phyloP scores from a whole-genome alignment of 768 basidiomycete genomes.

The Clitopilus passeckerianus region DNA sequence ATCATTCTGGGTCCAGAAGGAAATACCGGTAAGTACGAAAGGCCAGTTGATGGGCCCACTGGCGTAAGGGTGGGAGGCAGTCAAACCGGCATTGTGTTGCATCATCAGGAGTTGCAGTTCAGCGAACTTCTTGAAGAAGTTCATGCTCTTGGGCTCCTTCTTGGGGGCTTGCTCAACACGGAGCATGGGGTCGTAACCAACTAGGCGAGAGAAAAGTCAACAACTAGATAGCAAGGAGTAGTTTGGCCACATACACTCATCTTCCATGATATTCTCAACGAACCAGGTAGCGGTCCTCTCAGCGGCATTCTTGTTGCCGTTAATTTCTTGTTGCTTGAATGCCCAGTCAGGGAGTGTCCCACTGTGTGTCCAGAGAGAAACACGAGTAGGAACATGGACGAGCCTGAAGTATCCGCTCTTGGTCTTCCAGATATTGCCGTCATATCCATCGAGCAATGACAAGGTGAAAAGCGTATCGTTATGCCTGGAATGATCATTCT shows the following conservation, averaged over 20 bases:
- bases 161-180: conserved; percentile 44
- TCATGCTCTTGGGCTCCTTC: conserved; percentile 76
- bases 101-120: conserved; percentile 95
- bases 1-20: conserved; percentile 93
- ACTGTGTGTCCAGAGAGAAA: conserved; percentile 90
- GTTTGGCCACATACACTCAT: conserved; percentile 50
- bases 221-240: neutral
- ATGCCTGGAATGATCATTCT: conserved; percentile 69
- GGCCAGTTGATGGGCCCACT: conserved; percentile 98
- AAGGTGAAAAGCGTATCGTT: conserved; percentile 91
- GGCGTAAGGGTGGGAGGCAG: conserved; percentile 96
- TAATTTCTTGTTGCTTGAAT: conserved; percentile 95
- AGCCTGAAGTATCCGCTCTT: conserved; percentile 93
- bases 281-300: conserved; percentile 89
- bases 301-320: conserved; percentile 88
- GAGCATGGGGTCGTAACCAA: conserved; percentile 49
- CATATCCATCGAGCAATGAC: conserved; percentile 62
- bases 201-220: conserved; percentile 24
- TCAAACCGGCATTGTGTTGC: conserved; percentile 98
- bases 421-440: conserved; percentile 86
- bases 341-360: conserved; percentile 93
- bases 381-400: conserved; percentile 83
- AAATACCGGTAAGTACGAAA: conserved; percentile 92
- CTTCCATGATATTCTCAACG: conserved; percentile 74
- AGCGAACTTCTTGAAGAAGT: conserved; percentile 92